Conservation (phyloP, 176 grass and related monocot species). For the Tuctoria greenei region DNA sequence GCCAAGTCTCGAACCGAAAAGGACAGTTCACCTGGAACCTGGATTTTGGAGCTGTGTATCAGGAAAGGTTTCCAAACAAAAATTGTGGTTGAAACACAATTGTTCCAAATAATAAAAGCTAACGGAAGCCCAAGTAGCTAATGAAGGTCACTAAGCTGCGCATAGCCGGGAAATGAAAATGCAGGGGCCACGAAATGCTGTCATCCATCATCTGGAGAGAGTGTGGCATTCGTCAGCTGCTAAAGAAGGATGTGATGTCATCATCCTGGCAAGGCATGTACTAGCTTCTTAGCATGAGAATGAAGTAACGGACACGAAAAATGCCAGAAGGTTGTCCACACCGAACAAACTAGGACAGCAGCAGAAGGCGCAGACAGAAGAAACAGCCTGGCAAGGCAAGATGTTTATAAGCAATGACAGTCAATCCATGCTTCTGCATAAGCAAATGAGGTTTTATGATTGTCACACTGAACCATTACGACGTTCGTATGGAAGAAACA, state of each 20-base stretch:
- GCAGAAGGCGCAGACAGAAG: background rate
- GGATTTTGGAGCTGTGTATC: slow-evolving; percentile 22
- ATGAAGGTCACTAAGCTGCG: background rate
- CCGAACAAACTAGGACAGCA: slow-evolving; percentile 23
- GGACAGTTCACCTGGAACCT: slow-evolving; percentile 34
- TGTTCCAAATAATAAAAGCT: background rate
- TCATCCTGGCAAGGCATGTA: slow-evolving; percentile 12
- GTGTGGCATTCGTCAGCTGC: background rate
- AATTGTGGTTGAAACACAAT: no score
- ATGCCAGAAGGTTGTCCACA: slow-evolving; percentile 17
- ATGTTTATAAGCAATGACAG: background rate
- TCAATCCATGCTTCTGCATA: background rate
- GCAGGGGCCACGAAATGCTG: slow-evolving; percentile 26
- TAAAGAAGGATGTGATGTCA: background rate
- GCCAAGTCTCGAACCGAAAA: slow-evolving; percentile 29
- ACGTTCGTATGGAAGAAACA: background rate
- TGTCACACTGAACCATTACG: background rate
- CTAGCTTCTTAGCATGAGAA: slow-evolving; percentile 23
- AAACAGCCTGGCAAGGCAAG: slow-evolving; percentile 5
- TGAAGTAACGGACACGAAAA: slow-evolving; percentile 37
- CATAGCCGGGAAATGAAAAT: background rate
- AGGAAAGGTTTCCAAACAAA: slow-evolving; percentile 1
- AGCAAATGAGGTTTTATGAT: background rate
- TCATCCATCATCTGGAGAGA: background rate
- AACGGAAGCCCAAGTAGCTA: background rate